Base-by-base conservation (phyloP, 495 filamentous ascomycete genomes). In the Entonaema liquescens region DNA sequence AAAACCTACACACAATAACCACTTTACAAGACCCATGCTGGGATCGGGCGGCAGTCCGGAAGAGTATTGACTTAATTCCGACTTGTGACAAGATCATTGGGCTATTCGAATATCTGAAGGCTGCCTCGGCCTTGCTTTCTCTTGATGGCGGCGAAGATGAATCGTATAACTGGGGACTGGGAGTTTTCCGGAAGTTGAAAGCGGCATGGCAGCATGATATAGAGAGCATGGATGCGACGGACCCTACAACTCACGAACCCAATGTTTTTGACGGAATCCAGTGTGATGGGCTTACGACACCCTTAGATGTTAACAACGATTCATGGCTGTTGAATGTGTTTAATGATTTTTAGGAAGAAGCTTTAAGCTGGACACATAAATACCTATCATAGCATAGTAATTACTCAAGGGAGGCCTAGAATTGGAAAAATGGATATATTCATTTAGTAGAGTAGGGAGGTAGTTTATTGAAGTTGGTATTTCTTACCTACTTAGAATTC, bases 141-240 rank as follows among this genome's bases (percentile, higher is more conserved):
- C 42, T 42, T 2, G 62, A 66, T 35, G 68, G 55, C 25, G 62
- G 68, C 17, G 62, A 60, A 21, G 62, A 71, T 38, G 62, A 67
- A 67, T 42, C 58, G 1, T 36, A 71, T 23, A 62, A 59, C 25
- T 52, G 62, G 49, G 62, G 57, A 26, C 49, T 67, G 0, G 23
- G 53, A 1, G 33, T 71, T n/a, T 66, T 67, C 19, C 52, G 62
- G 50, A 66, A 63, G 28, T 33, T 62, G 68, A 66, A 33, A 21
- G 50, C 50, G 26, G 31, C 28, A 5, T 67, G 58, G 62, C 62
- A 17, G 15, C 7, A 40, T 40, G 38, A 40, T n/a, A 13, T 40
- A 2, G 38, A 40, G 17, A 40, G 7, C 17, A 8, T 8, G 15
- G 38, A 17, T n/a, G 9, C 38, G 17, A 2, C 5, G 15, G 17